Conservation (phyloP, 2,329 filamentous ascomycete genomes). For the Arthrobotrys entomopaga region DNA sequence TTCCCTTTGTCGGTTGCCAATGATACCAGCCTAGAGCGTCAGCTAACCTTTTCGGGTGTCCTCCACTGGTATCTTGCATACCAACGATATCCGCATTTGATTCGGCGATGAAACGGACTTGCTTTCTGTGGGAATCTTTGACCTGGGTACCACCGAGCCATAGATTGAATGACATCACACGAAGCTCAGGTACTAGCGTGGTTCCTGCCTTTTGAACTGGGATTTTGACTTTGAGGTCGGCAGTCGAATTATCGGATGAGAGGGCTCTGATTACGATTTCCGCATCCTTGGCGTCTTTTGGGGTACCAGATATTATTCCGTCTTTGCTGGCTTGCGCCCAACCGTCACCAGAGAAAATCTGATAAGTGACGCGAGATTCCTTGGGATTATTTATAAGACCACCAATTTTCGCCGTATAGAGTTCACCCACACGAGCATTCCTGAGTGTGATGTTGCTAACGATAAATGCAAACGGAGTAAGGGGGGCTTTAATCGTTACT, state of each 20-base stretch:
- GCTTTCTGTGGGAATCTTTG: conserved; percentile 62
- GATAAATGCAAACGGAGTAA: conserved; percentile 59
- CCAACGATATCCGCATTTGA: conserved; percentile 62
- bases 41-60: conserved; percentile 61
- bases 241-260: conserved; percentile 57
- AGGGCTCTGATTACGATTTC: conserved; percentile 60
- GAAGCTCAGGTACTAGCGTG: conserved; percentile 60
- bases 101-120: conserved; percentile 61
- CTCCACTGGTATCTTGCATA: conserved; percentile 62
- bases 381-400: conserved; percentile 61
- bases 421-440: conserved; percentile 62
- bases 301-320: conserved; percentile 62
- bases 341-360: conserved; percentile 57
- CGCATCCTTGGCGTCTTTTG: conserved; percentile 55
- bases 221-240: conserved; percentile 60
- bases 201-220: conserved; percentile 59
- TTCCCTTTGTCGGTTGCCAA: conserved; percentile 60
- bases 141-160: conserved; percentile 63
- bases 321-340: conserved; percentile 61
- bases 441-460: conserved; percentile 60
- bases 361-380: conserved; percentile 58
- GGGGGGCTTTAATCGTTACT: conserved; percentile 57
- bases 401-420: conserved; percentile 60
- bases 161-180: conserved; percentile 63
- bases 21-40: conserved; percentile 63